Evolutionary conservation across 1,284 basidiomycete species (phyloP).

Genomic region (Exobasidium rhododendri): DNA sequence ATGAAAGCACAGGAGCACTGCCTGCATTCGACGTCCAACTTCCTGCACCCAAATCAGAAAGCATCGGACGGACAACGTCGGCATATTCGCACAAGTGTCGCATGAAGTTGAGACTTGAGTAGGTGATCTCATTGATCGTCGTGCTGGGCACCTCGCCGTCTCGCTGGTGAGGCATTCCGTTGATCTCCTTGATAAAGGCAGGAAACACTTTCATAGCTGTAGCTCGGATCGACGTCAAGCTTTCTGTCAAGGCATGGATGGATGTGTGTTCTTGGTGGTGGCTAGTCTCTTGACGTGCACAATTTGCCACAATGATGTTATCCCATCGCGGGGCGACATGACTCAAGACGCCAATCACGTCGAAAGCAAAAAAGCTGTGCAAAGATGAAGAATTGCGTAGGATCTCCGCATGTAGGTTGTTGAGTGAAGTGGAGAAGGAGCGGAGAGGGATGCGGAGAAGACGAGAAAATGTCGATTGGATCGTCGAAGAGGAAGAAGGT

Average conservation of each 20-base stretch:
- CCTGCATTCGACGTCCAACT: slow-evolving; percentile 47
- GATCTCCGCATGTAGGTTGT: slow-evolving; percentile 34
- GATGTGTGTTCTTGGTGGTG: slow-evolving; percentile 3
- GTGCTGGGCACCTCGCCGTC: slow-evolving; percentile 43
- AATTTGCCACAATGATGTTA: slow-evolving; percentile 14
- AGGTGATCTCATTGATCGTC: slow-evolving; percentile 48
- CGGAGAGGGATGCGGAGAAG: slow-evolving; percentile 12
- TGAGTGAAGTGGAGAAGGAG: slow-evolving; percentile 15
- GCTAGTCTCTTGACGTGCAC: slow-evolving; percentile 15
- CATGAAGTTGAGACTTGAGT: slow-evolving; percentile 39
- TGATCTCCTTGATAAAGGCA: slow-evolving; percentile 48
- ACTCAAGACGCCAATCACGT: slow-evolving; percentile 18
- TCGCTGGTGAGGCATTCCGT: slow-evolving; percentile 41
- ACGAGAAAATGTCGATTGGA: slow-evolving; percentile 15
- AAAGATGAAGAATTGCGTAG: slow-evolving; percentile 22
- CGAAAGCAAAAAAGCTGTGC: slow-evolving; percentile 41
- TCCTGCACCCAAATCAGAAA: slow-evolving; percentile 42
- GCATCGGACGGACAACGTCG: slow-evolving; percentile 39
- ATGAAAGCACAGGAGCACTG: slow-evolving; percentile 36
- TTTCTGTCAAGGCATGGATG: slow-evolving; percentile 13
- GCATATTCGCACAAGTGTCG: slow-evolving; percentile 38
- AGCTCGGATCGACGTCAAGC: slow-evolving; percentile 22
- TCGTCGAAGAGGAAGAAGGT: slow-evolving; percentile 8
- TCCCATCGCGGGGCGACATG: slow-evolving; percentile 14
- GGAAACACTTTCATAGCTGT: slow-evolving; percentile 45